Conservation (phyloP, 768 basidiomycete species). For the Chiua virens region DNA sequence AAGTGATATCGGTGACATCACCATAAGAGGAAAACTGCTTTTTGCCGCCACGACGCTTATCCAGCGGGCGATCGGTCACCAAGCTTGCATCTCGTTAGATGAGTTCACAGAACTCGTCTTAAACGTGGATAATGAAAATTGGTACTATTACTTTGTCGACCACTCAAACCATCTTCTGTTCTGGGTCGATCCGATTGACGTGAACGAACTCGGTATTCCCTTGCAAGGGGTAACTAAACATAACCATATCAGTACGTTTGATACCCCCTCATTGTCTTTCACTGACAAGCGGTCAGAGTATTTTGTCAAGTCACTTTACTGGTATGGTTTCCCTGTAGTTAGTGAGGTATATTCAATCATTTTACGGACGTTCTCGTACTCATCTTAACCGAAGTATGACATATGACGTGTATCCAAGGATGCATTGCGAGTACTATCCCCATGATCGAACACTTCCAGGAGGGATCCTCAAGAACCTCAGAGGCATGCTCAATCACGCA, state of each 20-base stretch:
- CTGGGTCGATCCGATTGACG: constrained; percentile 6
- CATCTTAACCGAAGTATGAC: not conserved
- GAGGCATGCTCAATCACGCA: constrained; percentile 17
- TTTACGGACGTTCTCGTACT: not conserved
- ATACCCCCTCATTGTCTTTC: not conserved
- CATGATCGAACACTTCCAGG: not conserved
- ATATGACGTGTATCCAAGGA: constrained; percentile 8
- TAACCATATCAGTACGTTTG: constrained; percentile 14
- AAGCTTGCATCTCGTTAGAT: not conserved
- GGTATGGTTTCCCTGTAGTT: constrained; percentile 1
- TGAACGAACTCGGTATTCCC: not conserved
- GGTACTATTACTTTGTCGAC: constrained; percentile 20
- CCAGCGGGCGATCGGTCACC: too few relatives aligned
- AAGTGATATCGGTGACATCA: too few relatives aligned
- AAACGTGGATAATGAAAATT: constrained; percentile 4
- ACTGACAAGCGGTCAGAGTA: constrained; percentile 9
- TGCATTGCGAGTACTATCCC: constrained; percentile 17
- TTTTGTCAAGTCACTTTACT: constrained; percentile 11
- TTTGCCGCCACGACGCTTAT: too few relatives aligned
- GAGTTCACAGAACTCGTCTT: not conserved
- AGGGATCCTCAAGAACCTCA: constrained; percentile 4
- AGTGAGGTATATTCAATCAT: not conserved
- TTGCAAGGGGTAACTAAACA: constrained; percentile 6
- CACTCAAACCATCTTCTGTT: constrained; percentile 16
- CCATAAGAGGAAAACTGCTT: too few relatives aligned